A percentile compares a stretch with the other conserved stretches of the same genome.
These are phyloP conservation scores for Colletotrichum gigasporum DNA, from an alignment of 2,329 filamentous ascomycete genomes.

Conservation along the genomic window DNA sequence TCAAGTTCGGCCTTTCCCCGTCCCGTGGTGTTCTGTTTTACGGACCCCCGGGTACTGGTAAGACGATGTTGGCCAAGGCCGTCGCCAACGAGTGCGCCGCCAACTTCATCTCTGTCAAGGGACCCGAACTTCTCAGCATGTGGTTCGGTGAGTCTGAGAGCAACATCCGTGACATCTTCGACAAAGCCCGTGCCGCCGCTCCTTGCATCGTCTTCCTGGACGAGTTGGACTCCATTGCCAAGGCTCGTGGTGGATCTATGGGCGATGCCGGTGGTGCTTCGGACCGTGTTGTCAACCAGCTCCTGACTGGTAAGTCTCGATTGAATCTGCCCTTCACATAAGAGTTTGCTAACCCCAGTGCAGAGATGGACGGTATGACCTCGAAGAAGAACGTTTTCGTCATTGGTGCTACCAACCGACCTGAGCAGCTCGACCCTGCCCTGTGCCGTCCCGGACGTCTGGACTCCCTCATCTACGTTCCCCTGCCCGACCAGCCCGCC, in stretches of 20 bases:
- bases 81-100: conserved; percentile 99
- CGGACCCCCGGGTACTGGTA: conserved; percentile 99
- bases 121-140: conserved; percentile 97
- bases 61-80: conserved; percentile 98
- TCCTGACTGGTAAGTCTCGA: conserved; percentile 82
- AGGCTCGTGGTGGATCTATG: conserved; percentile 95
- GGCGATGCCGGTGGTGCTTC: conserved; percentile 98
- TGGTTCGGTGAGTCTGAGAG: conserved; percentile 99
- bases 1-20: conserved; percentile 98
- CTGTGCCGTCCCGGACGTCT: conserved; percentile 98
- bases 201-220: conserved; percentile 99
- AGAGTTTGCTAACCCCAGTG: conserved; percentile 1
- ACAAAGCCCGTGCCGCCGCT: conserved; percentile 97
- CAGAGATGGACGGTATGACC: conserved; percentile 99
- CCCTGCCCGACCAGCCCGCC: conserved; percentile 90
- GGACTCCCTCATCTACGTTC: conserved; percentile 98
- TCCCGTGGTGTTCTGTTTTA: conserved; percentile 99
- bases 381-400: conserved; percentile 99
- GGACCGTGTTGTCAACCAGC: conserved; percentile 99
- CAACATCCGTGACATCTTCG: conserved; percentile 99
- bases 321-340: background rate
- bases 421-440: conserved; percentile 97
- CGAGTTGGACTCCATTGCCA: conserved; percentile 98
- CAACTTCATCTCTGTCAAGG: conserved; percentile 99
- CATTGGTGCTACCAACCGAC: conserved; percentile 98